Evolutionary conservation across 305 asterid genomes (phyloP).

Genomic region (Fraxinus greggii): DNA sequence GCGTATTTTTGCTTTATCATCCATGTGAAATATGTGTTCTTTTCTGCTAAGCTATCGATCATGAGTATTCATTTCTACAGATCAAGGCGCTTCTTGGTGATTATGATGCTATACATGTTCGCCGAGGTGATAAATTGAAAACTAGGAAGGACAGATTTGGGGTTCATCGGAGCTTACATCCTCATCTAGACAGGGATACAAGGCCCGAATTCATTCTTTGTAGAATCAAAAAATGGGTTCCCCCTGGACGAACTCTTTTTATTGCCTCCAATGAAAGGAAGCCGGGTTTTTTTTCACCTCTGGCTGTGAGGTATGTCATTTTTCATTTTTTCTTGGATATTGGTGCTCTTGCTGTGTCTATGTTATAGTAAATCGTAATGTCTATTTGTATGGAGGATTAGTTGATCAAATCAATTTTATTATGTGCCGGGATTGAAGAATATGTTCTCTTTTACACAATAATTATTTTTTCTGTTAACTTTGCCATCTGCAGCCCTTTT

Average conservation of each 20-base stretch:
- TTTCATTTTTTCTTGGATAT: slow-evolving; percentile 5
- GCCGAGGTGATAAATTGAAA: slow-evolving; percentile 86
- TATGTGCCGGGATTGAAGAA: background rate
- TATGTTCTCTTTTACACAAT: background rate
- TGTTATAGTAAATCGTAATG: background rate
- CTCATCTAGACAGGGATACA: slow-evolving; percentile 91
- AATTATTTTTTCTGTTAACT: background rate
- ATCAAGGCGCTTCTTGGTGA: slow-evolving; percentile 76
- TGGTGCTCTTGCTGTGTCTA: slow-evolving; percentile 7
- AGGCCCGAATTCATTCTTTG: slow-evolving; percentile 81
- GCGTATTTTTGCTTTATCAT: background rate
- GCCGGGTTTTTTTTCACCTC: slow-evolving; percentile 78
- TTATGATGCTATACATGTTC: slow-evolving; percentile 91
- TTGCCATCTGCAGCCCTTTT: background rate
- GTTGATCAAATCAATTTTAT: background rate
- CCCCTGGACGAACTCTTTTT: slow-evolving; percentile 72
- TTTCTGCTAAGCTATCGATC: background rate
- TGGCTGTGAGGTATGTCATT: slow-evolving; percentile 51
- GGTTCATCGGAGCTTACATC: slow-evolving; percentile 69
- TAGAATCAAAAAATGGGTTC: slow-evolving; percentile 85
- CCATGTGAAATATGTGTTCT: background rate
- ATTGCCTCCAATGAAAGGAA: slow-evolving; percentile 88
- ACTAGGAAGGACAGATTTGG: slow-evolving; percentile 88
- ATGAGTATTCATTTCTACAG: slow-evolving; percentile 38
- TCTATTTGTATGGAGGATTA: background rate